phyloP scores from a whole-genome alignment of 768 basidiomycete species.

The Filobasidium wieringae region DNA sequence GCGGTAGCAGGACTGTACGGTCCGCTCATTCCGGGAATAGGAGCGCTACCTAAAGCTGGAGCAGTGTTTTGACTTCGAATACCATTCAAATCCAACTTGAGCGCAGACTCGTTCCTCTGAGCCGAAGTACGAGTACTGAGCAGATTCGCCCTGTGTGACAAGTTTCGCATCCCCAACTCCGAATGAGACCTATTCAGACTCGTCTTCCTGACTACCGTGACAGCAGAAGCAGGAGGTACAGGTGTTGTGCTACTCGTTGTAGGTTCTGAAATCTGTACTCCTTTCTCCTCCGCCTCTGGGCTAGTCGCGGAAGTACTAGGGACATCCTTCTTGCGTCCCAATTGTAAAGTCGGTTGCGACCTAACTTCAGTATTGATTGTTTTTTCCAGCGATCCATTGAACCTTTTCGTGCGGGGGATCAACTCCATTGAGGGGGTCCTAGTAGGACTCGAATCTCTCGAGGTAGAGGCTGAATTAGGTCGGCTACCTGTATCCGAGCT shows the following conservation, averaged over 20 bases:
- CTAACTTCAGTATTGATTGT: not conserved
- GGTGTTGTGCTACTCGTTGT: no score
- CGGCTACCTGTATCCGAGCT: not conserved
- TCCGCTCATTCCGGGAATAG: conserved; percentile 5
- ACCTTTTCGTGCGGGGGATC: conserved; percentile 10
- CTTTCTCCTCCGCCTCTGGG: not conserved
- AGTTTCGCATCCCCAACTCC: not conserved
- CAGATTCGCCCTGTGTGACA: not conserved
- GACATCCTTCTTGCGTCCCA: not conserved
- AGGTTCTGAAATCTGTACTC: no score
- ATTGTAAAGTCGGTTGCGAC: not conserved
- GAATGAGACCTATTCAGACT: not conserved
- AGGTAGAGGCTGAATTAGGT: not conserved
- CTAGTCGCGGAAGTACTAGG: no score
- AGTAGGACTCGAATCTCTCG: conserved; percentile 9
- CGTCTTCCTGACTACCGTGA: not conserved
- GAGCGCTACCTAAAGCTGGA: conserved; percentile 8
- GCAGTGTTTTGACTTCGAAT: conserved; percentile 11
- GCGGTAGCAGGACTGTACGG: conserved; percentile 28
- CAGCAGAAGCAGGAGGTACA: not conserved
- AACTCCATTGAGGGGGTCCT: conserved; percentile 13
- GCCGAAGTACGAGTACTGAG: conserved; percentile 4
- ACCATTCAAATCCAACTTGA: conserved; percentile 35
- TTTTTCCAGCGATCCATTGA: not conserved
- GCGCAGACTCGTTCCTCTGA: conserved; percentile 24